These are phyloP conservation scores for Ramichloridium luteum DNA, from an alignment of 2,329 filamentous ascomycete species.

Conservation along the genomic window DNA sequence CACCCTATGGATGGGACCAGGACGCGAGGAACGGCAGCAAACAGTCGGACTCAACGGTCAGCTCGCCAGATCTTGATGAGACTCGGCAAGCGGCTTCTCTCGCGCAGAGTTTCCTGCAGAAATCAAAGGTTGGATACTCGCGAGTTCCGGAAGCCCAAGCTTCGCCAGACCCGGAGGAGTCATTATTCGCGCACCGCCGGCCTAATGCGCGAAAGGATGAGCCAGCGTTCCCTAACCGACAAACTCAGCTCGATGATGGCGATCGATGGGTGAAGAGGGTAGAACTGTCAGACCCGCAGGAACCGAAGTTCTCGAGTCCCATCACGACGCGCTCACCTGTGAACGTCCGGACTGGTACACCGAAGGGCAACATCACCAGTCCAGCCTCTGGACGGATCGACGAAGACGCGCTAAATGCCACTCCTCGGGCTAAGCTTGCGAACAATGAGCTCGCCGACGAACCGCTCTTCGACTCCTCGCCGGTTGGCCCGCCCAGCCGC, in stretches of 20 bases:
- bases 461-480: constrained; percentile 22
- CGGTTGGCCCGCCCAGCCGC: constrained; percentile 22
- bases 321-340: constrained; percentile 1
- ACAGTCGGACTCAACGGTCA: constrained; percentile 17
- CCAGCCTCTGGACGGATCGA: background rate
- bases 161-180: constrained; percentile 17
- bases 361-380: constrained; percentile 1
- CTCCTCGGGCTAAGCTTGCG: background rate
- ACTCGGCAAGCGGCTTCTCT: constrained; percentile 2
- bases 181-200: constrained; percentile 11
- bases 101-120: constrained; percentile 19
- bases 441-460: constrained; percentile 9
- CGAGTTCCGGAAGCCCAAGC: constrained; percentile 18
- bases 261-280: constrained; percentile 17
- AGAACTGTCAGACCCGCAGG: constrained; percentile 13
- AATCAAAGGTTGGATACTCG: constrained; percentile 20
- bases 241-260: constrained; percentile 19
- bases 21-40: constrained; percentile 22
- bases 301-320: constrained; percentile 5
- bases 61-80: constrained; percentile 17
- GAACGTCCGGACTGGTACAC: background rate
- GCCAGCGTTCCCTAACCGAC: constrained; percentile 13
- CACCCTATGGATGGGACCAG: constrained; percentile 23
- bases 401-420: background rate
- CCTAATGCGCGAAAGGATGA: constrained; percentile 12